Conservation (phyloP, 169 alveolate species). For the Plasmodium yoelii region DNA sequence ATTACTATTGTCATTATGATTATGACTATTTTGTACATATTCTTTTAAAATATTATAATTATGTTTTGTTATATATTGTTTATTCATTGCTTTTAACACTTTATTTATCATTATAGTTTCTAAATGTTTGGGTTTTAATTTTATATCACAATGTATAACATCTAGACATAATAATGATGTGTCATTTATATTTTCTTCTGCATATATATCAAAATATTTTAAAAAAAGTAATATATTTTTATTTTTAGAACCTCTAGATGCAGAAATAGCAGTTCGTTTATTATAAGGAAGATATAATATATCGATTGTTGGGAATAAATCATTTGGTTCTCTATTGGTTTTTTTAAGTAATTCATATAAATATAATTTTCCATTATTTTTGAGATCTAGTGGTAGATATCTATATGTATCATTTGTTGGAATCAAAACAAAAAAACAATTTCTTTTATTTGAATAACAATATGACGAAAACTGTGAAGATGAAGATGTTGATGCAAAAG, state of each 20-base stretch:
- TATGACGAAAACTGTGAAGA: conserved; percentile 46
- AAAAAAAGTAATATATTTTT: conserved; percentile 29
- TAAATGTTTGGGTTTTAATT: conserved; percentile 57
- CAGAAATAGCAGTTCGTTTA: conserved; percentile 25
- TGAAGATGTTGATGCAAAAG: background rate
- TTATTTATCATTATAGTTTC: conserved; percentile 19
- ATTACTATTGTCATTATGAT: too few species aligned
- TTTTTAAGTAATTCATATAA: conserved; percentile 54
- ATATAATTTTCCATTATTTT: conserved; percentile 25
- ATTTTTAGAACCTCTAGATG: conserved; percentile 7
- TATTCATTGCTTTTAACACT: conserved; percentile 67
- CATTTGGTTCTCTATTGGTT: conserved; percentile 60
- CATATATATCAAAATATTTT: conserved; percentile 73
- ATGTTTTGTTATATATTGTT: conserved; percentile 49
- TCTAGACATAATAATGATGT: conserved; percentile 51
- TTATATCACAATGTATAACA: conserved; percentile 33
- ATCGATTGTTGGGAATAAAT: conserved; percentile 67
- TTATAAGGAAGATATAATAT: conserved; percentile 62
- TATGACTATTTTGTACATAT: too few species aligned
- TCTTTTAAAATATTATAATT: conserved; percentile 37
- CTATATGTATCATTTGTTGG: conserved; percentile 47
- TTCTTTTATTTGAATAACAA: conserved; percentile 23
- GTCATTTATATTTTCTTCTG: conserved; percentile 44
- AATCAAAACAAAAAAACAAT: conserved; percentile 48
- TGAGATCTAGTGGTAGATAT: conserved; percentile 49